Percentiles rank a stretch among this genome's conserved stretches.
phyloP scores from a whole-genome alignment of 345 rosid species.

The Sisymbrium altissimum region DNA sequence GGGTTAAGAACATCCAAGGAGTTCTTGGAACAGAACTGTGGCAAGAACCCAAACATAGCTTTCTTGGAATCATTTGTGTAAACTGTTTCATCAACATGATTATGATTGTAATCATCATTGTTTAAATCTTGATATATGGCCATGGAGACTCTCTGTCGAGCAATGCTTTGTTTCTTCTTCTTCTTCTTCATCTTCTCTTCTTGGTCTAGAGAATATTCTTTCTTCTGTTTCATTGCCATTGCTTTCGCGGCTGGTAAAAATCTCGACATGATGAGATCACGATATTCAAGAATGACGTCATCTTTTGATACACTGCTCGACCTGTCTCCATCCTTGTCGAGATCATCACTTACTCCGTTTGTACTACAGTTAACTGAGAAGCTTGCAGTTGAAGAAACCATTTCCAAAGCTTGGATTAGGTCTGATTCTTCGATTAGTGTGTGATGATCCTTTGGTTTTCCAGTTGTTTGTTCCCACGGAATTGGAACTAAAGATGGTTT shows the following conservation, averaged over 20 bases:
- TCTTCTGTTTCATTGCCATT: constrained; percentile 62
- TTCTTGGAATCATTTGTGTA: constrained; percentile 17
- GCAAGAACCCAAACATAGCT: constrained; percentile 14
- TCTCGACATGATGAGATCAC: constrained; percentile 85
- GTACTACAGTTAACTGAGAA: constrained; percentile 62
- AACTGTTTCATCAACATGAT: neutral
- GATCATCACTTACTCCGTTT: constrained; percentile 32
- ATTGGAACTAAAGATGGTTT: constrained; percentile 84
- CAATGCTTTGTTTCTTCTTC: constrained; percentile 35
- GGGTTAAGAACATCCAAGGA: constrained; percentile 27
- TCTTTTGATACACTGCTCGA: constrained; percentile 4
- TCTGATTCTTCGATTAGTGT: constrained; percentile 17
- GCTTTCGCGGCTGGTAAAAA: constrained; percentile 92
- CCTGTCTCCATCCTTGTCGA: constrained; percentile 7
- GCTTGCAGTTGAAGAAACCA: constrained; percentile 46
- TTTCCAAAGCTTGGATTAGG: constrained; percentile 34
- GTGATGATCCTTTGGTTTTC: constrained; percentile 45
- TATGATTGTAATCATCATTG: neutral
- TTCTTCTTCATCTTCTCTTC: constrained; percentile 39
- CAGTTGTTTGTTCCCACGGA: constrained; percentile 76
- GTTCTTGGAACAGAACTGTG: constrained; percentile 25
- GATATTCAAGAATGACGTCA: constrained; percentile 50
- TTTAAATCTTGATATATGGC: constrained; percentile 27
- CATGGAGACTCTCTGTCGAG: constrained; percentile 26
- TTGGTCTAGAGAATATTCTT: constrained; percentile 48